phyloP scores from a whole-genome alignment of 2,329 filamentous ascomycete genomes.

The Neofusicoccum cordaticola region DNA sequence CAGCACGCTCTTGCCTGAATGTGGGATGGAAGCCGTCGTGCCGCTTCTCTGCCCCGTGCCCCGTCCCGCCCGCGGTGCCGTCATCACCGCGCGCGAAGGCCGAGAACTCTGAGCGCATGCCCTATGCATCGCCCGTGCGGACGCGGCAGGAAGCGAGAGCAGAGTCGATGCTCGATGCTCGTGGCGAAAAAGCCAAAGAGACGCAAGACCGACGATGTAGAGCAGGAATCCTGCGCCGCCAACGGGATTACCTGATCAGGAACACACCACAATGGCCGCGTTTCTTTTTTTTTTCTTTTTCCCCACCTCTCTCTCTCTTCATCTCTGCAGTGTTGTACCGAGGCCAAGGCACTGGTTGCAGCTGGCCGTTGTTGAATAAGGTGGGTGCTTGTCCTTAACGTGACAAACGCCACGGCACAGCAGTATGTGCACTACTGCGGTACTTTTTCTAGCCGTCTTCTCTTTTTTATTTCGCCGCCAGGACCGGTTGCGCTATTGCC shows the following conservation, averaged over 20 bases:
- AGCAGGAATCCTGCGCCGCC: neutral
- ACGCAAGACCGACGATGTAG: neutral
- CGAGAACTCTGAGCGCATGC: too few species aligned
- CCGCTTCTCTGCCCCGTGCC: neutral
- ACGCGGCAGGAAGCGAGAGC: neutral
- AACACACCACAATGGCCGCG: neutral
- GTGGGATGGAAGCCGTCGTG: neutral
- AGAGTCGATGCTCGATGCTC: too few species aligned
- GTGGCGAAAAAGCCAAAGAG: neutral
- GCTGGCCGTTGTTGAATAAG: constrained; percentile 1
- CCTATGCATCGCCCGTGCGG: too few species aligned
- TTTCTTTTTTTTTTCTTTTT: neutral
- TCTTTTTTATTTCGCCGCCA: neutral
- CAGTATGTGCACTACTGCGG: too few species aligned
- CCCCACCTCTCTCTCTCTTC: neutral
- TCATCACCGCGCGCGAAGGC: neutral
- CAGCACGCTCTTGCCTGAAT: neutral
- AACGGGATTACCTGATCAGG: neutral
- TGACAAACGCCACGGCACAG: neutral
- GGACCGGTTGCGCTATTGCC: neutral
- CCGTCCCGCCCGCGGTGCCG: neutral
- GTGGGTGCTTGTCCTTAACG: neutral
- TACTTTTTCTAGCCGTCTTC: neutral
- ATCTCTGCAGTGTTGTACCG: neutral
- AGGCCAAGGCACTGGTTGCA: neutral